Base-by-base conservation (phyloP, 805 yeast genomes). In the Scheffersomyces coipomensis region DNA sequence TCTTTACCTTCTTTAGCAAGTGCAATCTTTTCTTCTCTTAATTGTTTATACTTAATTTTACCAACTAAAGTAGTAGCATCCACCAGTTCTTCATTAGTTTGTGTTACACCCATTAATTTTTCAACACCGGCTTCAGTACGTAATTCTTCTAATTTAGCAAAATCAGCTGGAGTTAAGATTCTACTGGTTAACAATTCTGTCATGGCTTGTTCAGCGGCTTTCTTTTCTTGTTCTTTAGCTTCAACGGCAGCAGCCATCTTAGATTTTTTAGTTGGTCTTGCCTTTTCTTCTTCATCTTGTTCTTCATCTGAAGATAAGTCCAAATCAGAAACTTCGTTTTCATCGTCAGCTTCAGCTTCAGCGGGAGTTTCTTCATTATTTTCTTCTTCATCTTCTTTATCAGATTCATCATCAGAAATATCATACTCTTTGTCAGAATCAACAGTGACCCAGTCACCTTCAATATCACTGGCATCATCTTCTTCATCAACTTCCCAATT, bases 121-220 rank as follows among this genome's bases (percentile, higher is more conserved):
- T 86, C 86, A 35, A 90, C 75, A 49, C 97, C 97, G 4, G 96
- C 96, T 62, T 85, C 82, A 13, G 79, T 73, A 55, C 81, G 79
- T 52, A 93, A 76, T 63, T 93, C 97, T 55, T 91, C 91, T 53
- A 93, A 74, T 65, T 91, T 91, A 46, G 96, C 96, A 59, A 90
- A 93, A 70, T 93, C 99, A 1, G 98, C 97, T 17, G 99, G 99
- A 0, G 99, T 93, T 51, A 93, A 75, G 44, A 93, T 85, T 51
- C 85, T 80, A 35, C 80, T 76, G n/a, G 85, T 75, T 27, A 83
- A 85, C 47, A 88, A 49, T 41, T 80, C 80, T 40, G 72, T 67
- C 68, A 63, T 64, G 16, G 62, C 61, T 39, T 52, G 46, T 33
- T 62, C 60, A 9, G 56, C 47, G 35, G 42, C 21, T 39, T 42